These are phyloP conservation scores for Camellia sinensis DNA, from an alignment of 148 eudicot species.

Conservation along the genomic window DNA sequence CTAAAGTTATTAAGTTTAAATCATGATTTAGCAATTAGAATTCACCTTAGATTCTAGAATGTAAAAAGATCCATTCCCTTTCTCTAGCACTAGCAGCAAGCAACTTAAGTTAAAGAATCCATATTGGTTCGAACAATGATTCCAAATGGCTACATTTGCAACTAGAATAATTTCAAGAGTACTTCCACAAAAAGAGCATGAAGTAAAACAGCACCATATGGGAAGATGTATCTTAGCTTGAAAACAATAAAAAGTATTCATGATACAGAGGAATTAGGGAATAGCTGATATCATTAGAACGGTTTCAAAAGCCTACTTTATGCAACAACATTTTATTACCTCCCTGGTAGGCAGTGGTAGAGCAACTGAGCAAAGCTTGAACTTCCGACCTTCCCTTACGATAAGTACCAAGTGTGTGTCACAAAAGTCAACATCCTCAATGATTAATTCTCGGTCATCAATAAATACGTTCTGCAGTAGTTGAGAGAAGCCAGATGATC, in stretches of 20 bases:
- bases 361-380: slow-evolving; percentile 59
- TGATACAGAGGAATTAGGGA: background rate
- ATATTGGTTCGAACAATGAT: background rate
- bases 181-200: background rate
- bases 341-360: slow-evolving; percentile 59
- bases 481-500: slow-evolving; percentile 2
- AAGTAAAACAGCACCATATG: background rate
- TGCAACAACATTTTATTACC: slow-evolving; percentile 34
- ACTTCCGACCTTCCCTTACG: slow-evolving; percentile 54
- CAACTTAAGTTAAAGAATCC: background rate
- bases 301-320: background rate
- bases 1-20: background rate
- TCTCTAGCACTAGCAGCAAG: background rate
- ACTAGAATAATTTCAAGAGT: background rate
- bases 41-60: background rate
- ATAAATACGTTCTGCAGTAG: slow-evolving; percentile 62
- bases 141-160: background rate
- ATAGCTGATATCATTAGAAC: background rate
- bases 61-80: background rate
- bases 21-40: background rate
- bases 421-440: slow-evolving; percentile 84
- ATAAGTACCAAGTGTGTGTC: slow-evolving; percentile 69
- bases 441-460: slow-evolving; percentile 57
- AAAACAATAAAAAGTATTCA: background rate
- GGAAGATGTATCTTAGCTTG: background rate